phyloP scores from a whole-genome alignment of 805 yeast species.

The Wickerhamiella siamensis region DNA sequence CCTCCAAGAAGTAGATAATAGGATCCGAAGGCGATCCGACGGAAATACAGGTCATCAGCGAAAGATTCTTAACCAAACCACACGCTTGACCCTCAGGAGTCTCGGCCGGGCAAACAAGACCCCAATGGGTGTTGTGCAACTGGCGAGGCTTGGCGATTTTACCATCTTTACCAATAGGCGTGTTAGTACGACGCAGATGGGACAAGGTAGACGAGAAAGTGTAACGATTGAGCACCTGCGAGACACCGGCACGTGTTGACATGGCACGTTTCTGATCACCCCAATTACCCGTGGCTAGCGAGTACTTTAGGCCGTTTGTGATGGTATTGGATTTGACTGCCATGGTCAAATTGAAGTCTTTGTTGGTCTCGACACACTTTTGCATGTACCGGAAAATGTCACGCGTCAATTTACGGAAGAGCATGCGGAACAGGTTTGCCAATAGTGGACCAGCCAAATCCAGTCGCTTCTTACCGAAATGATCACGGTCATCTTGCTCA shows the following conservation, averaged over 20 bases:
- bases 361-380: slow-evolving; percentile 95
- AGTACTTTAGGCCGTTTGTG: slow-evolving; percentile 93
- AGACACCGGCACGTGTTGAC: slow-evolving; percentile 98
- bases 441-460: slow-evolving; percentile 97
- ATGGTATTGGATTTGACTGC: slow-evolving; percentile 96
- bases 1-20: slow-evolving; percentile 80
- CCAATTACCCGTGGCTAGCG: slow-evolving; percentile 99
- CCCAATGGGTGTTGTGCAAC: slow-evolving; percentile 99
- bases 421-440: slow-evolving; percentile 86
- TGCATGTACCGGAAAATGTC: slow-evolving; percentile 98
- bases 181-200: slow-evolving; percentile 96
- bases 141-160: slow-evolving; percentile 98
- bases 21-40: slow-evolving; percentile 98
- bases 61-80: slow-evolving; percentile 93
- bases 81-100: slow-evolving; percentile 99
- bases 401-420: slow-evolving; percentile 87
- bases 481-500: slow-evolving; percentile 98
- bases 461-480: slow-evolving; percentile 94
- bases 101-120: slow-evolving; percentile 98
- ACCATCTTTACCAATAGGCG: slow-evolving; percentile 99
- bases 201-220: slow-evolving; percentile 97
- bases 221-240: slow-evolving; percentile 94
- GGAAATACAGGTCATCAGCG: slow-evolving; percentile 93
- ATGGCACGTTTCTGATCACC: slow-evolving; percentile 99
- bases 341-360: slow-evolving; percentile 87